Base-by-base conservation (phyloP, 108 stramenopile species). In the Cylindrotheca closterium region DNA sequence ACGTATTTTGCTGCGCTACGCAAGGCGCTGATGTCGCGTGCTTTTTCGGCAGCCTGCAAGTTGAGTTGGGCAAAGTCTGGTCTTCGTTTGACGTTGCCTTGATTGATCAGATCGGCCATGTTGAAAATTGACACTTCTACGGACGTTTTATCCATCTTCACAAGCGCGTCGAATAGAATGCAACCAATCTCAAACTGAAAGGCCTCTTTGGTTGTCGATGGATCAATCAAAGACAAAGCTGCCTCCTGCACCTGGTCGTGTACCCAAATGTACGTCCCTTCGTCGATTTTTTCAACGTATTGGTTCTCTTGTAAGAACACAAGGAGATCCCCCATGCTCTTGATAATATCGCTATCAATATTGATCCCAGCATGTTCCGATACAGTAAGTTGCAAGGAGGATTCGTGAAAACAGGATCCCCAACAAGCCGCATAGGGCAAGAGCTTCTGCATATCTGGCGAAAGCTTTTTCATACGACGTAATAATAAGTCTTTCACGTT, bases 401-500 rank as follows among this genome's bases (percentile, higher is more conserved):
- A 1, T 17, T 22, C 4, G 7, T 55, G n/a, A 56, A 67, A 55
- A 1, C 46, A 47, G 1, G 55, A 56, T 2, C 65, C 65, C 19
- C 55, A 33, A 30, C 65, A 67, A 26, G 54, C 23, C 15, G 65
- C 65, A 4, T 56, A 10, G 27, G 45, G 32, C 4, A 68, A 34
- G 18, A 68, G 2, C 46, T 59, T 3, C 17, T 32, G 10, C 4
- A 51, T 7, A 28, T 68, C 2, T 29, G 17, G 17, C 3, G 46
- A 5, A 0, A 83, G 53, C 7, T 29, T 18, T 1, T 19, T 61
- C 78, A 83, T 73, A 22, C 74, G 73, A 19, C 55, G 7, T 10
- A 56, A 21, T 2, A 83, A 50, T 0, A 83, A 64, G 26, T 76
- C 69, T 15, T 47, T 54, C 1, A 70, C 64, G 47, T 76, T 76